Evolutionary conservation across 164 flowering plant species (phyloP).

Genomic region (Dillenia suffruticosa): DNA sequence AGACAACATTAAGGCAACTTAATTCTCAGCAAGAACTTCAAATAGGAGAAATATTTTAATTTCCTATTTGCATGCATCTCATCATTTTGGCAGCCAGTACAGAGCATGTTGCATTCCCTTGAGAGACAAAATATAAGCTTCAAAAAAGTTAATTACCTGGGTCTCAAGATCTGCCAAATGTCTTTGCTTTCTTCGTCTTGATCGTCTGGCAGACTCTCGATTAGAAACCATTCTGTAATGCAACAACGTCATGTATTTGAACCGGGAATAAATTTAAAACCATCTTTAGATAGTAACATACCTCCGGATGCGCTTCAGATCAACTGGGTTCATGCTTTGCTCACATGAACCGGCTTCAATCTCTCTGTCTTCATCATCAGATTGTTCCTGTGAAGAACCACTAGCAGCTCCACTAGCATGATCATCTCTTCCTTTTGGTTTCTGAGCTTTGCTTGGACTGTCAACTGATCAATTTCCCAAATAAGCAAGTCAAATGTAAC

Average conservation of each 20-base stretch:
- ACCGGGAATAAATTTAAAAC: background rate
- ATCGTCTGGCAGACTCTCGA: slow-evolving; percentile 81
- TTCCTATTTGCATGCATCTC: background rate
- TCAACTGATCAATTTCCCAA: slow-evolving; percentile 33
- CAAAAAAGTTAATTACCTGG: slow-evolving; percentile 35
- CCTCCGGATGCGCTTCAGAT: slow-evolving; percentile 59
- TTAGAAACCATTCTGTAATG: slow-evolving; percentile 68
- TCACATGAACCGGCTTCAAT: slow-evolving; percentile 62
- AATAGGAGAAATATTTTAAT: too few species aligned
- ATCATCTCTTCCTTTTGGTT: slow-evolving; percentile 29
- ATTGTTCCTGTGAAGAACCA: slow-evolving; percentile 55
- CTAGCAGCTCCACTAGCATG: slow-evolving; percentile 39
- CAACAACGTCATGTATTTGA: background rate
- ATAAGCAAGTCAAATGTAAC: too few species aligned
- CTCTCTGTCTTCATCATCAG: slow-evolving; percentile 60
- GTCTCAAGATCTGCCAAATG: slow-evolving; percentile 65
- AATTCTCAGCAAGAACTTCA: too few species aligned
- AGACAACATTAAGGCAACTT: too few species aligned
- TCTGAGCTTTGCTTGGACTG: slow-evolving; percentile 46
- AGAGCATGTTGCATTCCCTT: too few species aligned
- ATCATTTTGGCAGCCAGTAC: background rate
- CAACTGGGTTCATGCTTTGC: slow-evolving; percentile 41
- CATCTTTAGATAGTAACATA: slow-evolving; percentile 3
- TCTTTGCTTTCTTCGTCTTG: slow-evolving; percentile 78
- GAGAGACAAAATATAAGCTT: background rate